Evolutionary conservation across 805 yeast genomes (phyloP).

Genomic region (Candida koratica): DNA sequence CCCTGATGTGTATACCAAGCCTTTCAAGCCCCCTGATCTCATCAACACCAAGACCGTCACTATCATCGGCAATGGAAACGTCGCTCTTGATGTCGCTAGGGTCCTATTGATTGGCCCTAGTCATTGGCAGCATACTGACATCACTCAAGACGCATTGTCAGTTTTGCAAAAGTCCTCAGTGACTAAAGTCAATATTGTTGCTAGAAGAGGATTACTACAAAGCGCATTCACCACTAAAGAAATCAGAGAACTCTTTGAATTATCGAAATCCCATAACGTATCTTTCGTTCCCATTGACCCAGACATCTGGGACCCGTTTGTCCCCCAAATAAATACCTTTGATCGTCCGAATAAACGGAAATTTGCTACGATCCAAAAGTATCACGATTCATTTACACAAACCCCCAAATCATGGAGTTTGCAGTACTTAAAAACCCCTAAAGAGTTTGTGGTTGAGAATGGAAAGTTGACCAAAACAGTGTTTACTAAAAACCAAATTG

Average conservation of each 20-base stretch:
- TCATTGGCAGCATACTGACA: constrained; percentile 70
- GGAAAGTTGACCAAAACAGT: constrained; percentile 43
- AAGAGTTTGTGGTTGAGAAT: constrained; percentile 40
- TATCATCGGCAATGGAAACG: constrained; percentile 96
- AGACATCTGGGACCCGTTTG: constrained; percentile 25
- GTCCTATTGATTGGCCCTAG: constrained; percentile 58
- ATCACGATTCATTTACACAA: constrained; percentile 17
- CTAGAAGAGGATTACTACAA: constrained; percentile 79
- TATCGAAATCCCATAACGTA: constrained; percentile 47
- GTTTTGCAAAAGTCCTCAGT: constrained; percentile 52
- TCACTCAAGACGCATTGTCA: constrained; percentile 56
- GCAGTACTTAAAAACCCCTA: constrained; percentile 67
- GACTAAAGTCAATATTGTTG: constrained; percentile 67
- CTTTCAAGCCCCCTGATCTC: constrained; percentile 50
- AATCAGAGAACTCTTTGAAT: constrained; percentile 73
- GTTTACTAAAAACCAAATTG: constrained; percentile 47
- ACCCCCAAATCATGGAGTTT: constrained; percentile 54
- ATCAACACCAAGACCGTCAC: constrained; percentile 59
- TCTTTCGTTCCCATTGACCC: constrained; percentile 37
- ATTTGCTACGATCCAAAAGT: constrained; percentile 57
- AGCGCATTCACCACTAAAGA: constrained; percentile 93
- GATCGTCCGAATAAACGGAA: constrained; percentile 61
- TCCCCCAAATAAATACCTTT: constrained; percentile 23
- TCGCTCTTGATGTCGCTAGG: constrained; percentile 87
- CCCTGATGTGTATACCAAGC: constrained; percentile 48